phyloP scores from a whole-genome alignment of 192 early-diverging fungal species.

The Phlyctochytrium bullatum region DNA sequence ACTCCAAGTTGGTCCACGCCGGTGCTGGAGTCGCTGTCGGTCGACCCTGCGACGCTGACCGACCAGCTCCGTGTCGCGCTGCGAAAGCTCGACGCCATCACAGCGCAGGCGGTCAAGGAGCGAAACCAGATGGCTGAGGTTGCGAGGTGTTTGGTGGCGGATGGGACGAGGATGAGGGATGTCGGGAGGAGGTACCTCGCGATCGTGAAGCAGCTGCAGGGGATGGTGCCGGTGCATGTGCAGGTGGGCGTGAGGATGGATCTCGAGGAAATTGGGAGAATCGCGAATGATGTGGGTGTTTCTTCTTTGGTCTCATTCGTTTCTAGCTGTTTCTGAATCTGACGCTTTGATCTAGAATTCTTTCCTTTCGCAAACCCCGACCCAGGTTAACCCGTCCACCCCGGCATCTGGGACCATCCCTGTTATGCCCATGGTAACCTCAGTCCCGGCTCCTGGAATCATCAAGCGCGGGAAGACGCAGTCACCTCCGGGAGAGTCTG shows the following conservation, averaged over 20 bases:
- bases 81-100: constrained; percentile 11
- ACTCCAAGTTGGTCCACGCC: constrained; percentile 11
- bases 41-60: not conserved
- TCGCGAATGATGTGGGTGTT: constrained; percentile 10
- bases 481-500: too few relatives aligned
- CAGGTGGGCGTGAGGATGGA: constrained; percentile 23
- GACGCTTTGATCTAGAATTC: too few relatives aligned
- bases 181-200: constrained; percentile 12
- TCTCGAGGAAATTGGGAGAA: constrained; percentile 22
- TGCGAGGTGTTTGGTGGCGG: constrained; percentile 7
- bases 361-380: too few relatives aligned
- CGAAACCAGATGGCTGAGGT: constrained; percentile 26
- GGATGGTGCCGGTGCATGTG: constrained; percentile 16
- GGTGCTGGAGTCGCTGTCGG: not conserved
- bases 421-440: too few relatives aligned
- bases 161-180: constrained; percentile 8
- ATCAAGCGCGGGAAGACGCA: too few relatives aligned
- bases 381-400: too few relatives aligned
- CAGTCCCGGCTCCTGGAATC: too few relatives aligned
- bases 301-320: not conserved
- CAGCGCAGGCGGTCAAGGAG: constrained; percentile 21
- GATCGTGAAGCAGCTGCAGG: constrained; percentile 14
- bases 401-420: too few relatives aligned
- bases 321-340: too few relatives aligned
- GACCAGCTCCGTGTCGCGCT: constrained; percentile 15